Evolutionary conservation across 108 stramenopile genomes (phyloP).

Genomic region (Stephanodiscus triporus): DNA sequence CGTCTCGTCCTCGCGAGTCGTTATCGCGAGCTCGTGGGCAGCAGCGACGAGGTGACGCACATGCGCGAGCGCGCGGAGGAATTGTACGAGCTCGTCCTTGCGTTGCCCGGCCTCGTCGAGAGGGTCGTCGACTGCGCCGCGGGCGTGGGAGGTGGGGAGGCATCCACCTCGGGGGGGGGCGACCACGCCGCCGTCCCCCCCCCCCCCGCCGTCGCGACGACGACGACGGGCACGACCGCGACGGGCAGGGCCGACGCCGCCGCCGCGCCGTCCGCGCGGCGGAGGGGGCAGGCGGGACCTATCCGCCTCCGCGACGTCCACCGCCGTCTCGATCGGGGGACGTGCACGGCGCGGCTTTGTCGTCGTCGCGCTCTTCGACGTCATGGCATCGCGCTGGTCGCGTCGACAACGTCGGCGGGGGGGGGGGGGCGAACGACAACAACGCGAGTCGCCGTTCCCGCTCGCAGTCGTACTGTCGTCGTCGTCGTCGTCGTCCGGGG

Average conservation of each 20-base stretch:
- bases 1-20: conserved; percentile 84
- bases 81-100: conserved; percentile 68
- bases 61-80: conserved; percentile 83
- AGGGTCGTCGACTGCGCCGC: conserved; percentile 43
- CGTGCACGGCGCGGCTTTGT: conserved; percentile 70
- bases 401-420: background rate
- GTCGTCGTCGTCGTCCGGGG: conserved; percentile 19
- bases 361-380: conserved; percentile 64
- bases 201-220: background rate
- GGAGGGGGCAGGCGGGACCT: conserved; percentile 56
- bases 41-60: conserved; percentile 81
- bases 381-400: conserved; percentile 57
- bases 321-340: conserved; percentile 66
- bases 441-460: conserved; percentile 43
- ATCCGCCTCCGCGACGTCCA: conserved; percentile 66
- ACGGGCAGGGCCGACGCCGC: background rate
- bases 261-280: no score
- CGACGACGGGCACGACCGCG: background rate
- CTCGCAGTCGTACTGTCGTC: conserved; percentile 67
- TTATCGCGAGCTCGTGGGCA: conserved; percentile 87
- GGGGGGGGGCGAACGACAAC: background rate
- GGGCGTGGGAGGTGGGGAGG: no score
- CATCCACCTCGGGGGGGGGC: no score
- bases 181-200: background rate
- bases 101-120: conserved; percentile 66